Evolutionary conservation across 2,329 filamentous ascomycete genomes (phyloP), one percentile per base, ranked within the genome.

Genomic region (Penicillium griseofulvum): DNA sequence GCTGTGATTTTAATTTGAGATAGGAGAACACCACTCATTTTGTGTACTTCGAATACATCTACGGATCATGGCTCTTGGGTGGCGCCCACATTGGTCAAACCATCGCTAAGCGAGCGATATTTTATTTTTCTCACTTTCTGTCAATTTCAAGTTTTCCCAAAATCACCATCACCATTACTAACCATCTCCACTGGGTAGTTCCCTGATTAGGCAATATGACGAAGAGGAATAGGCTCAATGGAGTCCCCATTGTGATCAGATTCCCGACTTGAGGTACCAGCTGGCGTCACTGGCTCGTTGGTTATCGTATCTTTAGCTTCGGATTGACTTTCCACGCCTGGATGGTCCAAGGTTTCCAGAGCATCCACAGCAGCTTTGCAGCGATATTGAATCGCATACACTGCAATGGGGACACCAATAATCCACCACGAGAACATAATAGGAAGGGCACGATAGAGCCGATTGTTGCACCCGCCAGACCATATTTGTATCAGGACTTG

Each of bases 391-490:
- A 49, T 43, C 24, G 45, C 51, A 54, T 43, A 43, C 2, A 54
- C 51, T 12, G 51, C 37, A 19, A 34, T 10, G 3, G 45, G 37
- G 0, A 43, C 11, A 34, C 49, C 49, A 1, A 51, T 47, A 22
- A 73, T 22, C 67, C 72, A 74, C 72, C 71, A 76, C 0, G 69
- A 61, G 50, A 78, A 76, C 47, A 78, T 54, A 19, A 77, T 68
- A 0, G 75, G 73, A 26, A 78, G 64, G 1, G 74, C 67, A 26
- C 69, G 68, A 26, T 68, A 65, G 6, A 77, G 67, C 36, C 65
- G 60, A n/a, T 71, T 70, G 47, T 74, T 66, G 48, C 72, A 76
- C 1, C 74, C 74, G 5, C 68, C 58, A 1, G 70, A 72, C 75
- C 75, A 79, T 31, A 78, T 73, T 34, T 77, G 67, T 0, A 75